Conservation (phyloP, 805 yeast species). For the Brettanomyces nanus region DNA sequence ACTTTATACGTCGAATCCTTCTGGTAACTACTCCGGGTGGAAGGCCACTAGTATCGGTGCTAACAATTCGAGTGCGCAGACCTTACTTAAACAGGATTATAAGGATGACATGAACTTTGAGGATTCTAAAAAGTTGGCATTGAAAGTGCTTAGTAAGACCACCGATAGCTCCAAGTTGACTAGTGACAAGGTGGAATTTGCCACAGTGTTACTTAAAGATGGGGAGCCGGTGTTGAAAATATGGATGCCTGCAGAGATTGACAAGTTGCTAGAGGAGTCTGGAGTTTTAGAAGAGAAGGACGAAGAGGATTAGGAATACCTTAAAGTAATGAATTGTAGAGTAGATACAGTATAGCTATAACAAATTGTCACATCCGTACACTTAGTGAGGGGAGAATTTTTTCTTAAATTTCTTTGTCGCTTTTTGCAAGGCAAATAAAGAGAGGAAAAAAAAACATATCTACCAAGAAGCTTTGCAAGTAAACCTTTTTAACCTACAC, state of each 20-base stretch:
- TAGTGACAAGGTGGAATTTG: constrained; percentile 87
- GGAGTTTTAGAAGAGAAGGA: constrained; percentile 47
- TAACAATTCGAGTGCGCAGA: constrained; percentile 92
- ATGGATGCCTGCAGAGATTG: constrained; percentile 76
- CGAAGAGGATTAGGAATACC: constrained; percentile 42
- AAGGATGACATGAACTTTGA: constrained; percentile 66
- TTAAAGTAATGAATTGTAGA: background rate
- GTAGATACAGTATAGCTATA: no score
- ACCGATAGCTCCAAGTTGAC: constrained; percentile 83
- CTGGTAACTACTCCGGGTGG: constrained; percentile 98
- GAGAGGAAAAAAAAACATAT: no score
- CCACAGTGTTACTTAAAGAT: constrained; percentile 52
- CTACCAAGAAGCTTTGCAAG: background rate
- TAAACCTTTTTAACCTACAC: no score
- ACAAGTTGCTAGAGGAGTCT: constrained; percentile 57
- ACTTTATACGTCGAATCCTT: constrained; percentile 90
- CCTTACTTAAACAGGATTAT: constrained; percentile 89
- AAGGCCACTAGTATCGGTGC: constrained; percentile 97
- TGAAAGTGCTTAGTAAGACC: constrained; percentile 88
- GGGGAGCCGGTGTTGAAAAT: constrained; percentile 59
- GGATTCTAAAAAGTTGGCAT: constrained; percentile 80
- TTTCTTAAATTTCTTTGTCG: no score
- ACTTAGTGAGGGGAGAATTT: no score
- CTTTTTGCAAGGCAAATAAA: no score
- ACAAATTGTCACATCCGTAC: no score